A percentile compares a stretch with the other conserved stretches of the same genome.
These are phyloP conservation scores for Physcomitrium patens DNA, from an alignment of 225 moss, liverwort and hornwort species.

Conservation along the genomic window DNA sequence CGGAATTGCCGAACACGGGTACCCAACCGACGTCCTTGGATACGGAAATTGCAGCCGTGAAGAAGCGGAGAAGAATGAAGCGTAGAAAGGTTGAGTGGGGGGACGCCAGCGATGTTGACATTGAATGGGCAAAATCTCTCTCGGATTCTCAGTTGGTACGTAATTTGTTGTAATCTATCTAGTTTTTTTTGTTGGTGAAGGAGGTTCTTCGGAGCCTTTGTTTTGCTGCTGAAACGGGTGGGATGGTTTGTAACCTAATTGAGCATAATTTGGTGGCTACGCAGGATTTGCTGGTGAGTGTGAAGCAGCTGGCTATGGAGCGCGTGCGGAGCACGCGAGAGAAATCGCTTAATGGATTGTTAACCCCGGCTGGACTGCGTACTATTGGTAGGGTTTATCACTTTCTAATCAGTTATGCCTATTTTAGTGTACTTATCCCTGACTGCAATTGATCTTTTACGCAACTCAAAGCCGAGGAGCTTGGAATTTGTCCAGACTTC, in stretches of 20 bases:
- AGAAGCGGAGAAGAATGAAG: conserved; percentile 38
- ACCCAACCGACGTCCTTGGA: not conserved
- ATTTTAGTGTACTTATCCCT: not conserved
- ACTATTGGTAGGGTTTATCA: conserved; percentile 32
- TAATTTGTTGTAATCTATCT: not conserved
- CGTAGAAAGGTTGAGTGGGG: conserved; percentile 36
- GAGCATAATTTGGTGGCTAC: not conserved
- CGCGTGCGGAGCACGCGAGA: conserved; percentile 44
- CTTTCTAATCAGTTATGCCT: not conserved
- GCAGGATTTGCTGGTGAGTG: conserved; percentile 59
- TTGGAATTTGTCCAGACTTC: conserved; percentile 3
- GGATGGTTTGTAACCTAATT: not conserved
- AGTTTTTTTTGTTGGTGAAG: not conserved
- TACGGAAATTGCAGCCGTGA: conserved; percentile 20
- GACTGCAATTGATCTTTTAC: not conserved
- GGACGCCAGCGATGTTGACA: conserved; percentile 16
- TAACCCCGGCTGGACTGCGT: conserved; percentile 44
- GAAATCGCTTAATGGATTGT: conserved; percentile 33
- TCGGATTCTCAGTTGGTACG: conserved; percentile 41
- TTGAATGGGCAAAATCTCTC: conserved; percentile 46
- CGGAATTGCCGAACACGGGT: not conserved
- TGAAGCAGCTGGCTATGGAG: conserved; percentile 52
- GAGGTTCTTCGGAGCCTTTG: not conserved
- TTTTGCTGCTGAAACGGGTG: not conserved
- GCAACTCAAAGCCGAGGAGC: not conserved